Evolutionary conservation across 129 eudicot genomes (phyloP), one percentile per base, ranked within the genome.

Genomic region (Flaveria brownii): DNA sequence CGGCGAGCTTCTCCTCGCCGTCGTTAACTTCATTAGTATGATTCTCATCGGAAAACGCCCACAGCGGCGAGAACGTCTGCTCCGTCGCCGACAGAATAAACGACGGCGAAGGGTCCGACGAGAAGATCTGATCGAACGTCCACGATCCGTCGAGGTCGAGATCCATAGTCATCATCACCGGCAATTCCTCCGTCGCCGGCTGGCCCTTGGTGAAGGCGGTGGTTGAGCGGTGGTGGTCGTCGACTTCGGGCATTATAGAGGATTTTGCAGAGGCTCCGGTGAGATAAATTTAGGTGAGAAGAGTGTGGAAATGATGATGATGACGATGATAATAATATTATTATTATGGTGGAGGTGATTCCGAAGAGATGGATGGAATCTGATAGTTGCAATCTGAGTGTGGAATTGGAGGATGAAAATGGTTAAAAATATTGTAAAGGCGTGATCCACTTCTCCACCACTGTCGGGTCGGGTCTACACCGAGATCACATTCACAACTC

Each of bases 121-220:
- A 76, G 65, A 85, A 87, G 82, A 93, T 84, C 82, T 90, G 98
- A 75, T 93, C 97, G 75, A 91, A 87, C 17, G 88, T 80, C 97
- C 98, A 93, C 5, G 89, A 83, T 23, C 76, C 82, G 14, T 91
- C 97, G 33, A 88, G 92, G 84, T 93, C 98, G 46, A 90, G 85
- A 84, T 90, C 98, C 98, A 88, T 82, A 3, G 82, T 91, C 83
- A 78, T 75, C 83, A 81, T 74, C 9, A 77, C 66, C 33, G 84
- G 84, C 2, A 67, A 6, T 0, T 73, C 79, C 12, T 75, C 47
- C 39, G 73, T 20, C 26, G 69, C 6, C 61, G 68, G 55, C 30
- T 73, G 23, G 7, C 78, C 79, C n/a, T 56, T 75, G 4, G 22
- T 67, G 4, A 68, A 23, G n/a, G 36, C 10, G 51, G 26, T 80